Conservation (phyloP, 768 basidiomycete species). For the Nidularia sp. region DNA sequence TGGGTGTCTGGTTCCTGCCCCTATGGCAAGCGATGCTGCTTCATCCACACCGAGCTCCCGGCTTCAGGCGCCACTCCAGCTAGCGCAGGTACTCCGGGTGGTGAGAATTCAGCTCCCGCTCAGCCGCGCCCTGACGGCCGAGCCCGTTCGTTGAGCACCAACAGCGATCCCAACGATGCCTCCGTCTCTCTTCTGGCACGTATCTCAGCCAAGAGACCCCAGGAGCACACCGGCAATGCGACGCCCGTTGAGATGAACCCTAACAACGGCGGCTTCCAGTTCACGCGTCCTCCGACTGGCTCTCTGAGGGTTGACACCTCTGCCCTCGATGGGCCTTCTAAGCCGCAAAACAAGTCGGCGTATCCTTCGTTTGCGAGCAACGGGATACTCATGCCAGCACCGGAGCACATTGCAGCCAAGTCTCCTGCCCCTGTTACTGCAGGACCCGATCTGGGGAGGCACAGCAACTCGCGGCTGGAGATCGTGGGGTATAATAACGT, state of each 20-base stretch:
- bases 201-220: conserved; percentile 62
- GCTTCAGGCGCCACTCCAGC: conserved; percentile 54
- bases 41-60: conserved; percentile 87
- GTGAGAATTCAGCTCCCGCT: conserved; percentile 34
- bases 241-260: conserved; percentile 55
- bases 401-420: conserved; percentile 57
- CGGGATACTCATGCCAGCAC: conserved; percentile 53
- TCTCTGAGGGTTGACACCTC: conserved; percentile 74
- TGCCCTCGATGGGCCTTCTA: conserved; percentile 52
- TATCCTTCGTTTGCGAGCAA: conserved; percentile 68
- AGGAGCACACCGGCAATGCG: conserved; percentile 30
- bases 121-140: conserved; percentile 54
- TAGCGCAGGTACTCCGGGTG: conserved; percentile 28
- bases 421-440: conserved; percentile 82
- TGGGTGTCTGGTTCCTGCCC: conserved; percentile 94
- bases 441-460: conserved; percentile 80
- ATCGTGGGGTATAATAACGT: conserved; percentile 75
- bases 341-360: conserved; percentile 86
- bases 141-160: conserved; percentile 65
- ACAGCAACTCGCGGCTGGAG: conserved; percentile 65
- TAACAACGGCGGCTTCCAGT: conserved; percentile 42
- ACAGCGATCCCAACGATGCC: conserved; percentile 76
- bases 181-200: conserved; percentile 73
- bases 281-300: conserved; percentile 63
- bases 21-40: conserved; percentile 90